Conservation (phyloP, 2,329 filamentous ascomycete genomes). For the Biscogniauxia sp. region DNA sequence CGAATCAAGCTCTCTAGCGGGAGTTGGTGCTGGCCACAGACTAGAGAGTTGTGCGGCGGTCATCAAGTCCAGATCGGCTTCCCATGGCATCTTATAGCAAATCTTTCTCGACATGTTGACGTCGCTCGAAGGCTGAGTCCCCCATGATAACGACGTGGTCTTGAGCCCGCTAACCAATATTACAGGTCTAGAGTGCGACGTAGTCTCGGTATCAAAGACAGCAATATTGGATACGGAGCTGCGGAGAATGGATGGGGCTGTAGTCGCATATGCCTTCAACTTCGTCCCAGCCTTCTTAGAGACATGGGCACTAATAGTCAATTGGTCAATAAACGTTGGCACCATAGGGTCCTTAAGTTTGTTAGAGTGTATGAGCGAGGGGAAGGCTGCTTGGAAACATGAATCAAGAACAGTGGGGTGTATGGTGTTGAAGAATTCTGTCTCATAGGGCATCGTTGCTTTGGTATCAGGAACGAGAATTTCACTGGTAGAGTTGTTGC, state of each 20-base stretch:
- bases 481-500: neutral
- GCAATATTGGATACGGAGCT: conserved; percentile 1
- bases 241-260: conserved; percentile 1
- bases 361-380: neutral
- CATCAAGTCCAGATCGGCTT: conserved; percentile 1
- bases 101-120: neutral
- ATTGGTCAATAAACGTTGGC: conserved; percentile 2
- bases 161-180: conserved; percentile 3
- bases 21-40: conserved; percentile 1
- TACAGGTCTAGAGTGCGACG: neutral
- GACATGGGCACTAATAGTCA: neutral
- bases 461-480: neutral
- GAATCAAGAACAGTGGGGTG: conserved; percentile 2
- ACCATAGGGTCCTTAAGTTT: conserved; percentile 3
- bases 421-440: conserved; percentile 5
- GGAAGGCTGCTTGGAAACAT: conserved; percentile 4
- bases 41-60: neutral
- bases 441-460: conserved; percentile 1
- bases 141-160: conserved; percentile 5
- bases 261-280: conserved; percentile 2
- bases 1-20: neutral
- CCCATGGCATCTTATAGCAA: conserved; percentile 3
- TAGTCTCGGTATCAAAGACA: neutral
- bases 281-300: conserved; percentile 1
- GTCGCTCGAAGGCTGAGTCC: neutral